Evolutionary conservation across 2,329 filamentous ascomycete species (phyloP).

Genomic region (Aspergillus vadensis): DNA sequence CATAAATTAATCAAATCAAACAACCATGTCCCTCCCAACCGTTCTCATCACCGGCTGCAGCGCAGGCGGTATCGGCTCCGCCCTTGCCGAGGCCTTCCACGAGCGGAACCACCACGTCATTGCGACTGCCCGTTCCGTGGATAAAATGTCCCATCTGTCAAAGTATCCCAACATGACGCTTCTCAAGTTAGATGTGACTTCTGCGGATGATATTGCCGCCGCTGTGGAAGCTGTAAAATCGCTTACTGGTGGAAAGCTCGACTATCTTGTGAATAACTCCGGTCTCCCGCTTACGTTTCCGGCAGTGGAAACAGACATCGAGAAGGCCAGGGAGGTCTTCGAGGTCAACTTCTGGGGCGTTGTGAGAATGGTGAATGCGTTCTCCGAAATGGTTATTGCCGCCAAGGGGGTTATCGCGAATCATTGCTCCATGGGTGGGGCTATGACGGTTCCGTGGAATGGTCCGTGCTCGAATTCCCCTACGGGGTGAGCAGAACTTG

Average conservation of each 20-base stretch:
- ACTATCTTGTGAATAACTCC: slow-evolving; percentile 50
- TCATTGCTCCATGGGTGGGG: slow-evolving; percentile 27
- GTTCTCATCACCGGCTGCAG: slow-evolving; percentile 46
- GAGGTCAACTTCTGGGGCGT: slow-evolving; percentile 48
- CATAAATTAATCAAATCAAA: background rate
- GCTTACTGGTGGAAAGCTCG: slow-evolving; percentile 37
- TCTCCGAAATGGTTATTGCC: slow-evolving; percentile 33
- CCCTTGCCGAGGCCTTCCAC: slow-evolving; percentile 41
- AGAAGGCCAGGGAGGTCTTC: slow-evolving; percentile 39
- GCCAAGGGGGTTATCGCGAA: slow-evolving; percentile 30
- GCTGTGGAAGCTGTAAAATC: slow-evolving; percentile 26
- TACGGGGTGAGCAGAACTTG: background rate
- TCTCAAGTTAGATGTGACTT: slow-evolving; percentile 37
- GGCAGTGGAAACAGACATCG: slow-evolving; percentile 39
- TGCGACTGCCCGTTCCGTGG: slow-evolving; percentile 38
- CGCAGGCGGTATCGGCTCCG: slow-evolving; percentile 42
- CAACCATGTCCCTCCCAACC: slow-evolving; percentile 2
- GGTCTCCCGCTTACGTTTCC: slow-evolving; percentile 40
- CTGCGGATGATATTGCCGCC: slow-evolving; percentile 31
- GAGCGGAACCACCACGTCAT: slow-evolving; percentile 40
- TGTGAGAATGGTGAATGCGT: slow-evolving; percentile 42
- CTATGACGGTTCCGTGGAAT: slow-evolving; percentile 16
- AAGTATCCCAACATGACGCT: slow-evolving; percentile 28
- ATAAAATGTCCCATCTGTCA: slow-evolving; percentile 34
- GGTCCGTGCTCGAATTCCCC: background rate